These are phyloP conservation scores for Sclerotinia sclerotiorum DNA, from an alignment of 2,329 filamentous ascomycete species.

Conservation along the genomic window DNA sequence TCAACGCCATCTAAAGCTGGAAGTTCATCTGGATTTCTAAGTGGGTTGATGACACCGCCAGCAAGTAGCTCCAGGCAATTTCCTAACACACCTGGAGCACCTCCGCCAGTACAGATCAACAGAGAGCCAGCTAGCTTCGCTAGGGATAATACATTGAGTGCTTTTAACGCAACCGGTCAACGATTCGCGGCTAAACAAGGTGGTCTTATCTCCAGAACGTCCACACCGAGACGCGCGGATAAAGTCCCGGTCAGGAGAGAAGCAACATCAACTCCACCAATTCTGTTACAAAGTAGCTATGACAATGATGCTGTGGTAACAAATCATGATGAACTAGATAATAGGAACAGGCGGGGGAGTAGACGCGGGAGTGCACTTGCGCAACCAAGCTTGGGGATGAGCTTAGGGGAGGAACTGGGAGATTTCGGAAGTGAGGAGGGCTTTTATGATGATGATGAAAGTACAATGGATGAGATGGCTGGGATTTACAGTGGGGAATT, in stretches of 20 bases:
- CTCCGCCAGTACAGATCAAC: slow-evolving; percentile 41
- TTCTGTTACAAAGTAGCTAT: slow-evolving; percentile 59
- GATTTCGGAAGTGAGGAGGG: slow-evolving; percentile 37
- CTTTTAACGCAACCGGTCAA: slow-evolving; percentile 60
- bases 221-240: slow-evolving; percentile 43
- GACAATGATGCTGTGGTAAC: slow-evolving; percentile 58
- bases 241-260: slow-evolving; percentile 43
- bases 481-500: slow-evolving; percentile 25
- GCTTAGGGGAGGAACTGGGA: slow-evolving; percentile 16
- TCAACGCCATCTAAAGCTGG: slow-evolving; percentile 37
- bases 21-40: slow-evolving; percentile 60
- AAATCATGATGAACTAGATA: slow-evolving; percentile 38
- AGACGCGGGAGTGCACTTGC: slow-evolving; percentile 8
- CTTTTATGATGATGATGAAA: slow-evolving; percentile 42
- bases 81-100: slow-evolving; percentile 18
- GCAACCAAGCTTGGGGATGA: slow-evolving; percentile 15
- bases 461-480: slow-evolving; percentile 28
- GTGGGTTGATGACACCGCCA: slow-evolving; percentile 87
- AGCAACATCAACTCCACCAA: slow-evolving; percentile 55
- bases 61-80: slow-evolving; percentile 50
- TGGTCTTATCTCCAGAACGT: slow-evolving; percentile 30
- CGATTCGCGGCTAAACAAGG: slow-evolving; percentile 54
- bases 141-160: slow-evolving; percentile 43
- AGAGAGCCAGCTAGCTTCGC: slow-evolving; percentile 46
- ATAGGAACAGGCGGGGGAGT: slow-evolving; percentile 38